Evolutionary conservation across 495 filamentous ascomycete genomes (phyloP).

Genomic region (Hypomontagnella submonticulosa): DNA sequence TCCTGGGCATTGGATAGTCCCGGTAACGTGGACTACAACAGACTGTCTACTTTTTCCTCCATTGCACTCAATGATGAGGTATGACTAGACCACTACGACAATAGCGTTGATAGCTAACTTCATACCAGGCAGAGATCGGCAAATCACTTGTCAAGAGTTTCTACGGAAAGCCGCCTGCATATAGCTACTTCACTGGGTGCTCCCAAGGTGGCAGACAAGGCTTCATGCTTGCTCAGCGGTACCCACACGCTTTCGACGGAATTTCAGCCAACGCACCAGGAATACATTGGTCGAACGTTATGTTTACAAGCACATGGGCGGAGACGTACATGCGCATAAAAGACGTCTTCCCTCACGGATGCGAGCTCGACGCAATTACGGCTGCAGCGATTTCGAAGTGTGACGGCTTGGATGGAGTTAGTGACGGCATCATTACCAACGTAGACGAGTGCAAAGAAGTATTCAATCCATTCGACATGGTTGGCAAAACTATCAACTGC

Average conservation of each 20-base stretch:
- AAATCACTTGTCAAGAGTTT: slow-evolving; percentile 41
- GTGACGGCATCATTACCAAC: slow-evolving; percentile 43
- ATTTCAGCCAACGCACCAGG: slow-evolving; percentile 48
- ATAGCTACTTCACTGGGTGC: slow-evolving; percentile 54
- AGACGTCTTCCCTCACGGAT: slow-evolving; percentile 24
- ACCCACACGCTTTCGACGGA: slow-evolving; percentile 49
- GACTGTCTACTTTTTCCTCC: slow-evolving; percentile 54
- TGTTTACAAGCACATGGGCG: slow-evolving; percentile 30
- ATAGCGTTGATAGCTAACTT: background rate
- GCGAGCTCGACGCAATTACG: slow-evolving; percentile 46
- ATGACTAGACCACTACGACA: background rate
- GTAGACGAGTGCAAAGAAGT: slow-evolving; percentile 26
- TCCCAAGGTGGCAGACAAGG: slow-evolving; percentile 54
- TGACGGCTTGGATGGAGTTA: slow-evolving; percentile 48
- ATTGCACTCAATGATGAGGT: slow-evolving; percentile 45
- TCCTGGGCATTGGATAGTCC: slow-evolving; percentile 54
- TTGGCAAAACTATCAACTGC: slow-evolving; percentile 35
- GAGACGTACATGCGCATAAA: slow-evolving; percentile 34
- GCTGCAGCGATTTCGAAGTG: slow-evolving; percentile 44
- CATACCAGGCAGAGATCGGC: slow-evolving; percentile 26
- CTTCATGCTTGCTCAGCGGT: slow-evolving; percentile 50
- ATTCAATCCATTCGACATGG: slow-evolving; percentile 31
- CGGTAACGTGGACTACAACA: slow-evolving; percentile 56
- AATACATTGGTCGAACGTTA: slow-evolving; percentile 43
- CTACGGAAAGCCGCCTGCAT: slow-evolving; percentile 47